These are phyloP conservation scores for Gardenia jasminoides DNA, from an alignment of 257 asterid species.

Conservation along the genomic window DNA sequence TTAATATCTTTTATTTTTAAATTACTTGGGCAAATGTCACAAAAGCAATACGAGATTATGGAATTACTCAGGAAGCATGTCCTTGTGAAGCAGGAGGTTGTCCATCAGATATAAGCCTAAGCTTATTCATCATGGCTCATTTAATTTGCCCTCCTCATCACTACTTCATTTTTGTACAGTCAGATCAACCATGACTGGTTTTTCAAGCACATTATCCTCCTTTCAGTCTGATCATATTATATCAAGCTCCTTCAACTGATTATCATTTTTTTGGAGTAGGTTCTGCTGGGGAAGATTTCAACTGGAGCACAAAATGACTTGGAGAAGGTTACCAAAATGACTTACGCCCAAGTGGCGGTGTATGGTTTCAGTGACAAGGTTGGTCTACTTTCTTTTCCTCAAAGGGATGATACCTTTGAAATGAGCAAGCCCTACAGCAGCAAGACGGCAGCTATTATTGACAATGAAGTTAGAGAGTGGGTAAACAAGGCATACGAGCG, in stretches of 20 bases:
- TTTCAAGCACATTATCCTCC: neutral
- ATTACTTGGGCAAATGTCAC: neutral
- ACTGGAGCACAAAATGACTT: constrained; percentile 94
- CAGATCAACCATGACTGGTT: neutral
- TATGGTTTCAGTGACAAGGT: constrained; percentile 90
- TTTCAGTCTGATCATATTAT: neutral
- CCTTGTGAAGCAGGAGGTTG: neutral
- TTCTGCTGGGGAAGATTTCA: constrained; percentile 78
- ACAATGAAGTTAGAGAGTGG: constrained; percentile 78
- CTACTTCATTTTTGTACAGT: neutral
- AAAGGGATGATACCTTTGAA: constrained; percentile 40
- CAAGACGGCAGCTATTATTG: constrained; percentile 77
- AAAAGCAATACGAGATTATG: too few species aligned
- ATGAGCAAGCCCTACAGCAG: constrained; percentile 81
- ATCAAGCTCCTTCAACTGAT: neutral
- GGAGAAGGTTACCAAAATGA: constrained; percentile 92
- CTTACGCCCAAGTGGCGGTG: constrained; percentile 79
- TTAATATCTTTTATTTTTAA: too few species aligned
- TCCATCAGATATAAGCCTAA: neutral
- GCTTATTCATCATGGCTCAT: neutral
- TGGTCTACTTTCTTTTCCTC: constrained; percentile 80
- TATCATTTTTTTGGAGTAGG: constrained; percentile 34
- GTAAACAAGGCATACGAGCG: constrained; percentile 59
- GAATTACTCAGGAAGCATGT: neutral
- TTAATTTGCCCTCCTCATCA: neutral